Evolutionary conservation across 331 rosid species (phyloP), one percentile per base, ranked within the genome.

Genomic region (Acacia concinna): DNA sequence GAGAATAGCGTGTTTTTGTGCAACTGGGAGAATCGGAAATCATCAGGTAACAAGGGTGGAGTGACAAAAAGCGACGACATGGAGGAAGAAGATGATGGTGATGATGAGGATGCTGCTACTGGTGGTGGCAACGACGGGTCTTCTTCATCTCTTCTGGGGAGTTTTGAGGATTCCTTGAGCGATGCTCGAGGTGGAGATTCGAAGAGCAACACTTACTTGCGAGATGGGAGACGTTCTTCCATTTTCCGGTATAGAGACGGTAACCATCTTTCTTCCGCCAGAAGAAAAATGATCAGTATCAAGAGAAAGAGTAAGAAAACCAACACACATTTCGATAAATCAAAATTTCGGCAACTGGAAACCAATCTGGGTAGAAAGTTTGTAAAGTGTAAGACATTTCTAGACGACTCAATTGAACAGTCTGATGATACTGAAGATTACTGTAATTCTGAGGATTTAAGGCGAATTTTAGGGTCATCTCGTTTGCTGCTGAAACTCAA

Each of bases 1-100:
- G 88, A 80, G 69, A 91, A 83, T 77, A 88, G 52, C 68, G 96
- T 93, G 1, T 96, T 88, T 83, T 79, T 96, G 85, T 90, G 79
- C 86, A 96, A 96, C 78, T 96, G 99, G 99, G 90, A 89, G 87
- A 86, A 80, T 80, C 76, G 85, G 76, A 89, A 87, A 69, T 92
- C 97, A 1, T 84, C 93, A 0, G 87, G 91, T 43, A 89, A 86
- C 76, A 88, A 80, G 74, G 81, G 85, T 65, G 82, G 68, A 46
- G 51, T 27, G 14, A 74, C 83, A 25, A 84, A 81, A 34, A 78
- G 38, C 73, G 78, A 87, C 35, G 71, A 21, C 2, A 78, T 18
- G 18, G 69, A 32, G 11, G 84, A 80, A 2, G 91, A 73, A 20
- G 84, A 73, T 4, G 87, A 75, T 5, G 85, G 35, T 2, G 84